Conservation (phyloP, 495 filamentous ascomycete genomes). For the Aspergillus baeticus region DNA sequence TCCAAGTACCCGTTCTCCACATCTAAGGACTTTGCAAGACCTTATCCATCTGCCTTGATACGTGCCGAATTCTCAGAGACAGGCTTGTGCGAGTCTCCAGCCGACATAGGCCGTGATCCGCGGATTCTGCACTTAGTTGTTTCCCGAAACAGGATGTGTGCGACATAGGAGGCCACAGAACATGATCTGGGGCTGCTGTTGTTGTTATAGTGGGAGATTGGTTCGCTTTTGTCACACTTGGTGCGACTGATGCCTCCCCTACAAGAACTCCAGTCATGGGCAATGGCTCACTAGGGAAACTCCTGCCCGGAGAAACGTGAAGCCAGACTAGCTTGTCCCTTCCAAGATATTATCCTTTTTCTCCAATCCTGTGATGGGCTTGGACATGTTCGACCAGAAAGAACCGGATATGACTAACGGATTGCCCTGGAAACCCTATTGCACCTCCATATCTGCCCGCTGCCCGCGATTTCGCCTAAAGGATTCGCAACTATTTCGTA, state of each 20-base stretch:
- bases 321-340: neutral
- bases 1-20: constrained; percentile 6
- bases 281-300: neutral
- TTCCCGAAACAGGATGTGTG: constrained; percentile 2
- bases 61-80: neutral
- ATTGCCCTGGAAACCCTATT: neutral
- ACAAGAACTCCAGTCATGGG: neutral
- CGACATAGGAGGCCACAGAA: neutral
- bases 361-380: no score
- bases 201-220: neutral
- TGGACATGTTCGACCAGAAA: no score
- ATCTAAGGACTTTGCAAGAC: neutral
- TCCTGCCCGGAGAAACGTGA: neutral
- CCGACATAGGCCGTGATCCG: neutral
- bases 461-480: neutral
- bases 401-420: no score
- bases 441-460: neutral
- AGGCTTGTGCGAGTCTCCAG: constrained; percentile 11
- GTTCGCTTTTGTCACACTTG: neutral
- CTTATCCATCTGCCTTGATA: constrained; percentile 3
- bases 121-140: neutral
- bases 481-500: neutral
- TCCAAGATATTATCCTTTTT: neutral
- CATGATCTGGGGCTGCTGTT: neutral
- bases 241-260: constrained; percentile 1